These are phyloP conservation scores for Corylus avellana DNA, from an alignment of 306 rosid genomes.

Conservation along the genomic window DNA sequence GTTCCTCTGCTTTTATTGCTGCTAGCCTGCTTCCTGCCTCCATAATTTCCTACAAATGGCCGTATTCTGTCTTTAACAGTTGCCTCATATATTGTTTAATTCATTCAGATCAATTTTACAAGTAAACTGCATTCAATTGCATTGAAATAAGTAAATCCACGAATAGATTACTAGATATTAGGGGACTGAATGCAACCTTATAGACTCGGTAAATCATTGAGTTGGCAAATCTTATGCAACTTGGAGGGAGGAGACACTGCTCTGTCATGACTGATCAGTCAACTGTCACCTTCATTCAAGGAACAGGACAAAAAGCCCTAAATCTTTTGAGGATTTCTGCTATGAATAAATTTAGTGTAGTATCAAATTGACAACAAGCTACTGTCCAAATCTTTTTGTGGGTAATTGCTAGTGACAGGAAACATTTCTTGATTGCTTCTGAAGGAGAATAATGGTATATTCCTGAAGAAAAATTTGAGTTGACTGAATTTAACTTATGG, in stretches of 20 bases:
- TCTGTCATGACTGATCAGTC: not conserved
- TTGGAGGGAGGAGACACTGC: not conserved
- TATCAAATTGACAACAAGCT: not conserved
- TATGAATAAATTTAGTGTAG: not conserved
- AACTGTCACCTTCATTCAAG: not conserved
- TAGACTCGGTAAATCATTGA: not conserved
- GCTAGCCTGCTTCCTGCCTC: not conserved
- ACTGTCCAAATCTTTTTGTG: not conserved
- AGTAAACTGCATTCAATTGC: not conserved
- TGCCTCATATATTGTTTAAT: slow-evolving; percentile 1
- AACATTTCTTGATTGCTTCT: too few relatives aligned
- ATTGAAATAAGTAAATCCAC: not conserved
- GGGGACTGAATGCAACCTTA: too few relatives aligned
- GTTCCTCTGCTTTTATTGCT: not conserved
- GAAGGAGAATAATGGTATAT: too few relatives aligned
- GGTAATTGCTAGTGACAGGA: not conserved
- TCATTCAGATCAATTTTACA: not conserved
- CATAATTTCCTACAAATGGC: not conserved
- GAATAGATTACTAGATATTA: not conserved
- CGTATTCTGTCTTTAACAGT: slow-evolving; percentile 7
- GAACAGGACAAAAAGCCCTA: not conserved
- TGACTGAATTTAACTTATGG: too few relatives aligned
- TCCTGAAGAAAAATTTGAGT: too few relatives aligned
- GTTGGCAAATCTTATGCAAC: not conserved
- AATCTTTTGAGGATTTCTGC: not conserved